phyloP scores from a whole-genome alignment of 1,284 basidiomycete species.

The Puccinia brachypodii region DNA sequence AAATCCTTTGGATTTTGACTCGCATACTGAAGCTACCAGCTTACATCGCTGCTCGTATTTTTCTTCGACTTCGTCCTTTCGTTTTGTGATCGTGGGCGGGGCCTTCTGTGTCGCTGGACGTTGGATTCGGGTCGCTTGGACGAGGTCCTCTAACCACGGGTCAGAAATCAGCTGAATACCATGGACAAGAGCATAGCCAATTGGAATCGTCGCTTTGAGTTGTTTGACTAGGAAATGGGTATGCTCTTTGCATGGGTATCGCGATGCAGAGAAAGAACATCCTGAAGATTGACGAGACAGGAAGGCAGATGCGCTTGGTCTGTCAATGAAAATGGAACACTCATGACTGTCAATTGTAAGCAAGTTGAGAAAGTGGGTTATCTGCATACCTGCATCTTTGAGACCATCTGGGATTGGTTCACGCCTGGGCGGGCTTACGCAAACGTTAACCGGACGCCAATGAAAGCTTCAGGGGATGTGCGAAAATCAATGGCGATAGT shows the following conservation, averaged over 20 bases:
- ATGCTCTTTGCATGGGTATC: background rate
- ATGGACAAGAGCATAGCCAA: conserved; percentile 22
- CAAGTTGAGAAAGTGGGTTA: background rate
- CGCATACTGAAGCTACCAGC: background rate
- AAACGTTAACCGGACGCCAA: conserved; percentile 35
- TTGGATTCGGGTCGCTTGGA: background rate
- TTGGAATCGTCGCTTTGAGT: conserved; percentile 14
- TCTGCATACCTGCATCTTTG: conserved; percentile 13
- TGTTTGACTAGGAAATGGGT: conserved; percentile 32
- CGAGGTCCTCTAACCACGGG: background rate
- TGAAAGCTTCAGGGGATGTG: background rate
- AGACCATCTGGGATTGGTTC: background rate
- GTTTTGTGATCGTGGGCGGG: background rate
- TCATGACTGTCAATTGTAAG: background rate
- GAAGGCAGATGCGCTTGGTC: background rate
- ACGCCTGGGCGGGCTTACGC: background rate
- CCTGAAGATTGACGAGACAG: background rate
- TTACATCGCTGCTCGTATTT: background rate
- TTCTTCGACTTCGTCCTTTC: background rate
- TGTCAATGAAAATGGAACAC: background rate
- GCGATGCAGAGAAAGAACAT: conserved; percentile 13
- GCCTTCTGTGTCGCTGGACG: background rate
- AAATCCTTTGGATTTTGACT: background rate
- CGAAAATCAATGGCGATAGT: background rate
- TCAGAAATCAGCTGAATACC: conserved; percentile 33